These are phyloP conservation scores for Aschersonia sp. DNA, from an alignment of 2,329 filamentous ascomycete genomes.

Conservation along the genomic window DNA sequence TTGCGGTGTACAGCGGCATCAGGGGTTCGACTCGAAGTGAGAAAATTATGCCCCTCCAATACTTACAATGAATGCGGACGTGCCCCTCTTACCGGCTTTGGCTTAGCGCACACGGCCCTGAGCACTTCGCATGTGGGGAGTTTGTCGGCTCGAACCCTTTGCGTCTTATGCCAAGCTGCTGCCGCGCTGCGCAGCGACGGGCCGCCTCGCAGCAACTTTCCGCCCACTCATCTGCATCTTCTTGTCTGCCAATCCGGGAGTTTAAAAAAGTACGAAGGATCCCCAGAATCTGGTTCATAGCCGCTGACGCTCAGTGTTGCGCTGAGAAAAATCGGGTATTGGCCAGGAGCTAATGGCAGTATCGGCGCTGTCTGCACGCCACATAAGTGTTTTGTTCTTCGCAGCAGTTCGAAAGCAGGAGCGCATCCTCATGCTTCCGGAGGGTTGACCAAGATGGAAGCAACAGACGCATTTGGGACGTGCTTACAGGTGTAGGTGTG, in stretches of 20 bases:
- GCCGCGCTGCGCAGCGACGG: not conserved
- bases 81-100: conserved; percentile 16
- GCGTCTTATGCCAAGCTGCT: not conserved
- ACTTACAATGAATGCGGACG: conserved; percentile 1
- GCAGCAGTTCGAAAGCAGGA: too few species aligned
- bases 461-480: too few species aligned
- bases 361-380: too few species aligned
- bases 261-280: too few species aligned
- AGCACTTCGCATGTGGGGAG: not conserved
- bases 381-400: too few species aligned
- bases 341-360: too few species aligned
- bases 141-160: not conserved
- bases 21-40: not conserved
- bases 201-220: not conserved
- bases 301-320: too few species aligned
- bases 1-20: not conserved
- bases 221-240: not conserved
- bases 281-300: too few species aligned
- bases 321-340: too few species aligned
- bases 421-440: too few species aligned
- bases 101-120: conserved; percentile 10
- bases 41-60: not conserved
- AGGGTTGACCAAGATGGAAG: too few species aligned
- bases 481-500: too few species aligned
- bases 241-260: not conserved